Percentiles rank a stretch among this genome's conserved stretches.
These are phyloP conservation scores for Vitellaria paradoxa DNA, from an alignment of 179 eudicot genomes.

Conservation along the genomic window DNA sequence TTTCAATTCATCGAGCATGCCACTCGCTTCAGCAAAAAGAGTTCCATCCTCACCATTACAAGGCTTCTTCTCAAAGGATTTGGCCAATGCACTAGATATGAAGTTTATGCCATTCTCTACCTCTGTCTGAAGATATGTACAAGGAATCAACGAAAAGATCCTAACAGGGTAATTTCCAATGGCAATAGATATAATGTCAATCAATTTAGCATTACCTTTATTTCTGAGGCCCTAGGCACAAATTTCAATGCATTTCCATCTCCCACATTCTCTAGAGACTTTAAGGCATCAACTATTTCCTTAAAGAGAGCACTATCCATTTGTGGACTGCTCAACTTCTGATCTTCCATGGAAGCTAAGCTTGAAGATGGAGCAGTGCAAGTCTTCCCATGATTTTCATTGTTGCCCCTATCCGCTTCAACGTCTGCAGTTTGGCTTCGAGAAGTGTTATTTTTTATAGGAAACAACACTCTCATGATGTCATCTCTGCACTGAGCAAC, in stretches of 20 bases:
- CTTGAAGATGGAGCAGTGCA: conserved; percentile 8
- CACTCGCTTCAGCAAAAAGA: background rate
- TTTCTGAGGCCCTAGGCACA: conserved; percentile 25
- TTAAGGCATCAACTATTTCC: conserved; percentile 30
- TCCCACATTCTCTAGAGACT: conserved; percentile 17
- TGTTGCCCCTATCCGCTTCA: no score
- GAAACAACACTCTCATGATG: conserved; percentile 36
- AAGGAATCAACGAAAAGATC: background rate
- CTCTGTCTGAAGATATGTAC: conserved; percentile 18
- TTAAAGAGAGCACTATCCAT: conserved; percentile 26
- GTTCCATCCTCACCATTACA: conserved; percentile 14
- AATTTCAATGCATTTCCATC: conserved; percentile 15
- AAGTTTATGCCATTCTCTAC: conserved; percentile 19
- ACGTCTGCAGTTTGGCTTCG: background rate
- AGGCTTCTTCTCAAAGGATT: background rate
- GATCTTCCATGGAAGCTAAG: conserved; percentile 12
- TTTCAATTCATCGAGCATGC: conserved; percentile 26
- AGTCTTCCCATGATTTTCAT: background rate
- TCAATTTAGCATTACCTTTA: no score
- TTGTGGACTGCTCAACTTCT: conserved; percentile 2
- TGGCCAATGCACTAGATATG: conserved; percentile 12
- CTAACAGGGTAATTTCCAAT: background rate
- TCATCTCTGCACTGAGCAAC: conserved; percentile 33
- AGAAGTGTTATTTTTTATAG: conserved; percentile 8
- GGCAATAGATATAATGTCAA: background rate